Base-by-base conservation (phyloP, 306 rosid genomes). In the Canavalia ensiformis region DNA sequence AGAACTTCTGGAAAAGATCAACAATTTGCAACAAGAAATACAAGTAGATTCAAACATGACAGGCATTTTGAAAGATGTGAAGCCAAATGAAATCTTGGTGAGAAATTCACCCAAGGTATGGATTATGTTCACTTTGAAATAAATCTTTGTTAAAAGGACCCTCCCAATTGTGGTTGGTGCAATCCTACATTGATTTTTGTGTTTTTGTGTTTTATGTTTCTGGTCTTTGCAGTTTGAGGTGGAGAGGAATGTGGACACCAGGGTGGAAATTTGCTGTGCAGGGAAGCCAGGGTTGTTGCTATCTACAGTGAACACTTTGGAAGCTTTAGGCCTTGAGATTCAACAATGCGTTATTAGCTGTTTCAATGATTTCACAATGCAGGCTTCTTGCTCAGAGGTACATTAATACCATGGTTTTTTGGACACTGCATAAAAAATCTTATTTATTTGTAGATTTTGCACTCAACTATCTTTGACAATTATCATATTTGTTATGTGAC, bases 311-410 rank as follows among this genome's bases (percentile, higher is more conserved):
- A 90, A 87, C 78, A 87, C 97, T 28, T 44, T 95, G 50, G 99
- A 95, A 80, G 96, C 93, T 37, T 87, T 95, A 77, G 99, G 98
- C 70, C 92, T 95, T 75, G 97, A 95, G 86, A 91, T 95, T 87
- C 89, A 95, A 86, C 96, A 95, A 56, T 95, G 99, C 81, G 97
- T 95, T 4, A 90, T 93, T 35, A 93, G 98, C 67, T 91, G 94
- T 70, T 95, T 93, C 88, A 93, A 87, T 79, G 99, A 93, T 84
- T 95, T 95, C 86, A 83, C 97, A 81, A 82, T 95, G 98, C 99
- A 90, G 58, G 99, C 97, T 87, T 90, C 98, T 77, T 95, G 99
- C 85, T 87, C 95, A 4, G 90, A 95, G 97, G 99, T 95, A 83
- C 49, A 28, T 79, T 65, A 77, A 2, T 30, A 39, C 6, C 18